Conservation (phyloP, 768 basidiomycete genomes). For the Amanita rimosa region DNA sequence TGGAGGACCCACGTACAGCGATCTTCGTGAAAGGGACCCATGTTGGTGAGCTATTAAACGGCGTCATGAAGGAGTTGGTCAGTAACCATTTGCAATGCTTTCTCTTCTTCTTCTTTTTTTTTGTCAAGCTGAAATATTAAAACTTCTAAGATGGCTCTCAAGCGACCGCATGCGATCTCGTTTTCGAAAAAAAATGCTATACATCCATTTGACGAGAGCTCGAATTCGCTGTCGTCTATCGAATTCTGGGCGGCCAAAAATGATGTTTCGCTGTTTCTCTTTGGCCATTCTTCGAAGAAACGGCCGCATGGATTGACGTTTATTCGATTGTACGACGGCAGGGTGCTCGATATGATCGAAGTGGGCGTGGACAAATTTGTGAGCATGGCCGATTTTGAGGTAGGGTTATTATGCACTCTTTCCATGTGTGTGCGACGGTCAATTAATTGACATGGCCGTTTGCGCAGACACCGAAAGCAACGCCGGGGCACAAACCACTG, state of each 20-base stretch:
- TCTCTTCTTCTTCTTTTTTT: no score
- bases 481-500: slow-evolving; percentile 81
- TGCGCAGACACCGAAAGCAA: slow-evolving; percentile 72
- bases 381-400: slow-evolving; percentile 79
- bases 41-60: slow-evolving; percentile 68
- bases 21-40: slow-evolving; percentile 88
- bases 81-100: slow-evolving; percentile 15
- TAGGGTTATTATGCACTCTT: slow-evolving; percentile 21
- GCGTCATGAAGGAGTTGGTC: slow-evolving; percentile 85
- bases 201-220: slow-evolving; percentile 78
- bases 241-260: slow-evolving; percentile 94
- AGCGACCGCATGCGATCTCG: slow-evolving; percentile 81
- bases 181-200: slow-evolving; percentile 92
- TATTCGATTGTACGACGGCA: slow-evolving; percentile 76
- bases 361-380: slow-evolving; percentile 76
- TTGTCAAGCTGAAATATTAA: background rate
- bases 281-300: slow-evolving; percentile 92
- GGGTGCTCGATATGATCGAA: slow-evolving; percentile 92
- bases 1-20: slow-evolving; percentile 79
- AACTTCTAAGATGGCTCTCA: slow-evolving; percentile 83
- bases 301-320: slow-evolving; percentile 80
- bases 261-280: slow-evolving; percentile 83
- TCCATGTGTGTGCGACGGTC: background rate
- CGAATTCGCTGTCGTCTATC: slow-evolving; percentile 44
- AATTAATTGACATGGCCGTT: background rate